Percentiles rank a stretch among this genome's conserved stretches.
Evolutionary conservation across 208 protist species (phyloP).

Genomic region (Blechomonas ayalai): DNA sequence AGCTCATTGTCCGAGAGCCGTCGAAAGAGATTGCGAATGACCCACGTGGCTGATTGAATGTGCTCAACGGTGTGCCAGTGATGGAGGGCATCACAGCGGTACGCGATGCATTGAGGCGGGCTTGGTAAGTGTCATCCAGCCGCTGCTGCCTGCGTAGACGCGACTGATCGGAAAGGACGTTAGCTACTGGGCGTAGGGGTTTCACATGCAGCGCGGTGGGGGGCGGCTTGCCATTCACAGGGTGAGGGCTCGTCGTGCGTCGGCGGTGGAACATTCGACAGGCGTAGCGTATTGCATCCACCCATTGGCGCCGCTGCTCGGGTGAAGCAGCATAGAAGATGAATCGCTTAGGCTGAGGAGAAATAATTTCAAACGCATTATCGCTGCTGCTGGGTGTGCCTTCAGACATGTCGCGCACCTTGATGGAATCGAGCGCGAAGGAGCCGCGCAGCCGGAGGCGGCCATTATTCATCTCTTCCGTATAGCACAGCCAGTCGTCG

Average conservation of each 20-base stretch:
- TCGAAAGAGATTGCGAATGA: no score
- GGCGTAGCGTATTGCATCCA: conserved; percentile 55
- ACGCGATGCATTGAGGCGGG: no score
- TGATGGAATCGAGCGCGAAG: conserved; percentile 38
- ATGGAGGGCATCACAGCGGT: no score
- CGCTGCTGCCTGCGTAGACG: conserved; percentile 50
- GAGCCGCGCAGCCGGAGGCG: conserved; percentile 57
- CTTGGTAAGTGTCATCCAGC: no score
- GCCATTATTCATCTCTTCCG: conserved; percentile 62
- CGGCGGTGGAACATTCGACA: no score
- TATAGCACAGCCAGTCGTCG: conserved; percentile 73
- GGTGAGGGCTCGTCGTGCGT: no score
- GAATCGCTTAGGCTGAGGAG: conserved; percentile 23
- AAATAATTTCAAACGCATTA: conserved; percentile 47
- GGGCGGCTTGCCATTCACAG: no score
- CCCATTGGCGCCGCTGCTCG: conserved; percentile 74
- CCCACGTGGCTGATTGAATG: no score
- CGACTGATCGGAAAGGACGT: conserved; percentile 20
- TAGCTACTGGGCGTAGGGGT: conserved; percentile 4
- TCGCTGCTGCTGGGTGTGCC: conserved; percentile 9
- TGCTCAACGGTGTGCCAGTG: no score
- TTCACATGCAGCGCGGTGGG: no score
- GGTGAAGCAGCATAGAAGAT: conserved; percentile 56
- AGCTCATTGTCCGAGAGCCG: no score
- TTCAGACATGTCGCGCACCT: conserved; percentile 39